phyloP scores from a whole-genome alignment of 108 stramenopile genomes.

The Cyclostephanos tholiformis region DNA sequence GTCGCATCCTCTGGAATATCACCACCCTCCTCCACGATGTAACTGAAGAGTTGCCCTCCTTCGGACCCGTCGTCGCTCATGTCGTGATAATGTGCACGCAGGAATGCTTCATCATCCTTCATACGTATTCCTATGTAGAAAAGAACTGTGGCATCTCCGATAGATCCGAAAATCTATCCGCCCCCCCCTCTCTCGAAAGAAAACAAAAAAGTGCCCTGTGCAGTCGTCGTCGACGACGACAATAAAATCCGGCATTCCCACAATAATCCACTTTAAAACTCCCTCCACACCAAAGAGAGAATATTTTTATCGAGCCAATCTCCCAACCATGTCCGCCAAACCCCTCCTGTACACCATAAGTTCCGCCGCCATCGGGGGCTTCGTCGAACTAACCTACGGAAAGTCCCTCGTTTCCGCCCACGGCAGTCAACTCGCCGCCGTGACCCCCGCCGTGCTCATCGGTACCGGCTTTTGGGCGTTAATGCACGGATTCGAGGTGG shows the following conservation, averaged over 20 bases:
- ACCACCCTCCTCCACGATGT: too few species aligned
- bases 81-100: too few species aligned
- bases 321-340: constrained; percentile 1
- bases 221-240: background rate
- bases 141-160: too few species aligned
- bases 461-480: constrained; percentile 57
- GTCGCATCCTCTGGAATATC: too few species aligned
- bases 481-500: constrained; percentile 55
- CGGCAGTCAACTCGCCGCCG: constrained; percentile 25
- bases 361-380: constrained; percentile 16
- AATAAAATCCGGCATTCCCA: background rate
- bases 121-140: too few species aligned
- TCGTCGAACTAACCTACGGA: constrained; percentile 22
- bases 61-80: too few species aligned
- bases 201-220: background rate
- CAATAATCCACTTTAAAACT: background rate
- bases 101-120: too few species aligned
- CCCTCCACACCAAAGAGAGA: background rate
- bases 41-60: too few species aligned
- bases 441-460: constrained; percentile 52
- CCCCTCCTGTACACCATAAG: constrained; percentile 5
- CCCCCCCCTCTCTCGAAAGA: too few species aligned
- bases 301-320: background rate
- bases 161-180: too few species aligned
- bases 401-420: background rate